Base-by-base conservation (phyloP, 2,329 filamentous ascomycete genomes). In the Helicocarpus griseus region DNA sequence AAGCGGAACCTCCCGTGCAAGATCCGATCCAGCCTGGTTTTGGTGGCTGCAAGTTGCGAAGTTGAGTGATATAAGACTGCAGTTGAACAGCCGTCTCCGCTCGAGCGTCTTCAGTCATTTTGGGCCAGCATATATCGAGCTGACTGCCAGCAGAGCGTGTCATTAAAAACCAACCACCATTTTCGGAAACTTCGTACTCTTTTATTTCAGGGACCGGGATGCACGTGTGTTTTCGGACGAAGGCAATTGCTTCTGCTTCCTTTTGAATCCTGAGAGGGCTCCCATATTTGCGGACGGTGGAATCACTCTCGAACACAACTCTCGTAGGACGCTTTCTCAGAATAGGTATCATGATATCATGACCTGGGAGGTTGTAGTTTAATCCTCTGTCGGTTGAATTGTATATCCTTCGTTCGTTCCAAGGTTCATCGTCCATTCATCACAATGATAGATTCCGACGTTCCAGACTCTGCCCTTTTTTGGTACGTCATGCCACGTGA, bases 401-500 rank as follows among this genome's bases (percentile, higher is more conserved):
- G n/a, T n/a, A n/a, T n/a, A n/a, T n/a, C n/a, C n/a, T n/a, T n/a
- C n/a, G n/a, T n/a, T n/a, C n/a, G n/a, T n/a, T n/a, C n/a, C n/a
- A n/a, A n/a, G n/a, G n/a, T n/a, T n/a, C n/a, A n/a, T n/a, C n/a
- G n/a, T n/a, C n/a, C n/a, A n/a, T n/a, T n/a, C n/a, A n/a, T n/a
- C n/a, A n/a, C n/a, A n/a, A n/a, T n/a, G n/a, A n/a, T n/a, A n/a
- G n/a, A n/a, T n/a, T n/a, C n/a, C n/a, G n/a, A n/a, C 31, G 31
- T 6, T 35, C 31, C n/a, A 7, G 31, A 4, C 21, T 17, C 38
- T 13, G 3, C 7, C 38, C 38, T 9, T n/a, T 17, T 28, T 43
- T 28, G 21, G 31, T 22, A 49, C 47, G 36, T 49, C 47, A 49
- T 49, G 11, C 28, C 47, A 49, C 47, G 47, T 49, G 47, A 49